These are phyloP conservation scores for Histomonas meleagridis DNA, from an alignment of 208 protist genomes.

Conservation along the genomic window DNA sequence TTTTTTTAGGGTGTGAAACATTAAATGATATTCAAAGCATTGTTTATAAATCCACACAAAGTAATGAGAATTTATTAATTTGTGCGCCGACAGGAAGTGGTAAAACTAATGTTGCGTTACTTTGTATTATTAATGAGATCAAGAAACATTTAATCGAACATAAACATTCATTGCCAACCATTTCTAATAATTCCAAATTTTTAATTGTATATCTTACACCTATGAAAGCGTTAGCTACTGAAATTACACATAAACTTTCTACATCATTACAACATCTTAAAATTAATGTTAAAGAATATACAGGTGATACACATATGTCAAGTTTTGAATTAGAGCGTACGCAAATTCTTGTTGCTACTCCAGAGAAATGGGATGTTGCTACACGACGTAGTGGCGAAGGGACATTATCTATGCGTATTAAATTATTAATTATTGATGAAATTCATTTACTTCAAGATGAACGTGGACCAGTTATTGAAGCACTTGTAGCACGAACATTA, in stretches of 20 bases:
- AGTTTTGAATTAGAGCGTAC: conserved; percentile 83
- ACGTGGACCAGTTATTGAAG: conserved; percentile 92
- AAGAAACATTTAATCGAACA: conserved; percentile 30
- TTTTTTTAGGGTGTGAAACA: not conserved
- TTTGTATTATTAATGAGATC: conserved; percentile 84
- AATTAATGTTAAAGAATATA: conserved; percentile 70
- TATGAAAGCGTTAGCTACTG: conserved; percentile 98
- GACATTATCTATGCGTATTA: conserved; percentile 55
- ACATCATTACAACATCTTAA: conserved; percentile 66
- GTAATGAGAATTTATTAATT: conserved; percentile 9
- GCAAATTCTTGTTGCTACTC: conserved; percentile 77
- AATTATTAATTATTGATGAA: conserved; percentile 88
- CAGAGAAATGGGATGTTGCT: conserved; percentile 99
- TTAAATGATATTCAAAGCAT: conserved; percentile 7
- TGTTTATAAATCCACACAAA: not conserved
- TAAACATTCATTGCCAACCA: not conserved
- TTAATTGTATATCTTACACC: conserved; percentile 99
- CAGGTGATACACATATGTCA: conserved; percentile 83
- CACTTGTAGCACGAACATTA: conserved; percentile 87
- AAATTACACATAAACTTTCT: conserved; percentile 90
- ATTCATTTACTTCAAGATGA: conserved; percentile 97
- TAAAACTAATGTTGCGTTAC: conserved; percentile 99
- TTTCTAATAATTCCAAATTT: conserved; percentile 53
- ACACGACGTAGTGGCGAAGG: conserved; percentile 81
- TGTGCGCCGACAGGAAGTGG: conserved; percentile 89